Percentiles rank a stretch among this genome's conserved stretches.
Evolutionary conservation across 192 early-diverging fungal species (phyloP).

Genomic region (Gryganskiella cystojenkinii): DNA sequence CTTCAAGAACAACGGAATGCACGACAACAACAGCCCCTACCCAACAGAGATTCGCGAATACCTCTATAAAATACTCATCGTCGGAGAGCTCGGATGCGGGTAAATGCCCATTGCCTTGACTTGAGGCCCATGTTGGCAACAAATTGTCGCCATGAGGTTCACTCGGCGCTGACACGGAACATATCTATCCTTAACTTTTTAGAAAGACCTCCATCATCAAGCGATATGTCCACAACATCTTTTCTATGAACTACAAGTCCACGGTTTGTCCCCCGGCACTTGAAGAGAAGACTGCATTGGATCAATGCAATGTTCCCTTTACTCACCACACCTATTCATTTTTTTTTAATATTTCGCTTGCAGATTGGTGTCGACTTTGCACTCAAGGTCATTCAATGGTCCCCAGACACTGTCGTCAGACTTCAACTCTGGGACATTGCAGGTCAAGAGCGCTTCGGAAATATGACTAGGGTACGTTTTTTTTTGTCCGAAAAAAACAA

Average conservation of each 20-base stretch:
- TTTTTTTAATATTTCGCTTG: background rate
- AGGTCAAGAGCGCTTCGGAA: slow-evolving; percentile 65
- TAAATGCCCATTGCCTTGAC: too few species aligned
- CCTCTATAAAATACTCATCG: slow-evolving; percentile 63
- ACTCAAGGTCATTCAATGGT: slow-evolving; percentile 63
- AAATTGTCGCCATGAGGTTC: too few species aligned
- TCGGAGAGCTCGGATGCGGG: slow-evolving; percentile 58
- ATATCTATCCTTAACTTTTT: too few species aligned
- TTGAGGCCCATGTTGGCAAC: too few species aligned
- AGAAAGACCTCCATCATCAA: slow-evolving; percentile 68
- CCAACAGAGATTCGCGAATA: slow-evolving; percentile 57
- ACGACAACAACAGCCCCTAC: slow-evolving; percentile 15
- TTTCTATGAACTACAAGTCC: slow-evolving; percentile 62
- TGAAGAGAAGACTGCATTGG: background rate
- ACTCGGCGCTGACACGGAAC: too few species aligned
- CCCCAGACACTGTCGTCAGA: slow-evolving; percentile 58
- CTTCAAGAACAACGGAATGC: slow-evolving; percentile 7
- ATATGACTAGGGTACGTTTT: slow-evolving; percentile 59
- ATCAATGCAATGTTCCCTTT: background rate
- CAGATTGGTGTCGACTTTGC: slow-evolving; percentile 72
- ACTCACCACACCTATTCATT: background rate
- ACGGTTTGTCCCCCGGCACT: slow-evolving; percentile 49
- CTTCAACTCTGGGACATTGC: slow-evolving; percentile 71
- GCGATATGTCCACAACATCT: slow-evolving; percentile 66
- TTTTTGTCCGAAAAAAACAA: background rate